These are phyloP conservation scores for Articulospora tetracladia DNA, from an alignment of 495 filamentous ascomycete genomes.

Conservation along the genomic window DNA sequence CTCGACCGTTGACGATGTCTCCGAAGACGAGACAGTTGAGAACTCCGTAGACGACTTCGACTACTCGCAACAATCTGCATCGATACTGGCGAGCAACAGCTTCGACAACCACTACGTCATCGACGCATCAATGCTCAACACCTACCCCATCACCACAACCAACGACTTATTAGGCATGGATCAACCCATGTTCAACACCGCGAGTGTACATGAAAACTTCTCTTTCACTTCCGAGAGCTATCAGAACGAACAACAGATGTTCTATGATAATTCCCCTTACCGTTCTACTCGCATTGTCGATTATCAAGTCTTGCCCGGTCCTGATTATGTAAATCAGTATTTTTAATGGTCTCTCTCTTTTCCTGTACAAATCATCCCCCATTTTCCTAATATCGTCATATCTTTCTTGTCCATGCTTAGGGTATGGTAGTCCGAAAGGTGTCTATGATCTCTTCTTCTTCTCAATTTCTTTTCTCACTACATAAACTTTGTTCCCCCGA, in stretches of 20 bases:
- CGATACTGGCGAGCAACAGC: neutral
- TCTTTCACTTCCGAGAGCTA: neutral
- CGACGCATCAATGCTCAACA: conserved; percentile 5
- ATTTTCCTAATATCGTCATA: neutral
- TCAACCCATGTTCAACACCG: conserved; percentile 7
- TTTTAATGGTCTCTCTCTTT: conserved; percentile 1
- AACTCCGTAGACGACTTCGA: conserved; percentile 10
- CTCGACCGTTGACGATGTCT: conserved; percentile 10
- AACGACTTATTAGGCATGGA: conserved; percentile 18
- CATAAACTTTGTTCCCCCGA: neutral
- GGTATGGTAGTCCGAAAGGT: conserved; percentile 13
- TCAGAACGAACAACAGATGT: conserved; percentile 7
- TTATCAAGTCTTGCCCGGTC: conserved; percentile 4
- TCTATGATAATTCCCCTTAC: conserved; percentile 1
- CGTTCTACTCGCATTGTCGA: conserved; percentile 5
- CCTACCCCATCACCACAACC: conserved; percentile 1
- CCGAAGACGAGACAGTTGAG: conserved; percentile 12
- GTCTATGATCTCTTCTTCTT: conserved; percentile 4
- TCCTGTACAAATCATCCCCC: neutral
- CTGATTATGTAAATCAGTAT: neutral
- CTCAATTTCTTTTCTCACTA: neutral
- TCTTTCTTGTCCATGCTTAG: neutral
- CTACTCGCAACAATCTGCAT: neutral
- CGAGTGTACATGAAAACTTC: neutral
- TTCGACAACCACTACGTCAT: conserved; percentile 4